Conservation (phyloP, 495 filamentous ascomycete genomes). For the Collariella sp. region DNA sequence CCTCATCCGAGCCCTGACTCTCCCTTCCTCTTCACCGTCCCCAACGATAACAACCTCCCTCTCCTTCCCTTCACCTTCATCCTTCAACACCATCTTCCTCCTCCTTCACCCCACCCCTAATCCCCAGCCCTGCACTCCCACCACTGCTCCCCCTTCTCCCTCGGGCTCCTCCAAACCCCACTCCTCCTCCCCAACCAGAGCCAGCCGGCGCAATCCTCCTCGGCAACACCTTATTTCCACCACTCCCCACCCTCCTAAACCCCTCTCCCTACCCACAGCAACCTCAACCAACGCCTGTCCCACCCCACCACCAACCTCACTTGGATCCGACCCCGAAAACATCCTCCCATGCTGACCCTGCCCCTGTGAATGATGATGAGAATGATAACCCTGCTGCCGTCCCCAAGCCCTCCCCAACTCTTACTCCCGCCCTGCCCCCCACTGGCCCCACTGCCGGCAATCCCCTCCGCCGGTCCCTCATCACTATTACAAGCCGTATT, state of each 20-base stretch:
- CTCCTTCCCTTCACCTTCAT: slow-evolving; percentile 1
- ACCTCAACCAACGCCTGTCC: slow-evolving; percentile 17
- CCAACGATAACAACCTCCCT: not conserved
- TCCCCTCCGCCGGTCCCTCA: slow-evolving; percentile 17
- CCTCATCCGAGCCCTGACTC: slow-evolving; percentile 7
- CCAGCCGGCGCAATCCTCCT: slow-evolving; percentile 4
- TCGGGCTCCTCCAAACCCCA: slow-evolving; percentile 1
- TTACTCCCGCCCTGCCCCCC: not conserved
- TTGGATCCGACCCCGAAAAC: slow-evolving; percentile 1
- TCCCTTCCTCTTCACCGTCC: not conserved
- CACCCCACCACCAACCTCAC: not conserved
- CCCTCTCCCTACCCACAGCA: not conserved
- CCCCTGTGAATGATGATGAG: not conserved
- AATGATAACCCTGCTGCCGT: not conserved
- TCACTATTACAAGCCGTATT: slow-evolving; percentile 34
- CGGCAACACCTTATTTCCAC: not conserved
- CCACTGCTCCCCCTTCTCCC: not conserved
- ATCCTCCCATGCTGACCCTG: not conserved
- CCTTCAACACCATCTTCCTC: too few species aligned
- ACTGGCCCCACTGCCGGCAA: slow-evolving; percentile 14
- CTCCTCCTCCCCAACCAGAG: not conserved
- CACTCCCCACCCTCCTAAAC: not conserved
- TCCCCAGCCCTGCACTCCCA: not conserved
- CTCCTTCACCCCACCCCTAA: not conserved
- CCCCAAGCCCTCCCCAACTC: not conserved